Percentiles rank a stretch among this genome's conserved stretches.
phyloP scores from a whole-genome alignment of 306 rosid species.

The Trichosanthes truncata region DNA sequence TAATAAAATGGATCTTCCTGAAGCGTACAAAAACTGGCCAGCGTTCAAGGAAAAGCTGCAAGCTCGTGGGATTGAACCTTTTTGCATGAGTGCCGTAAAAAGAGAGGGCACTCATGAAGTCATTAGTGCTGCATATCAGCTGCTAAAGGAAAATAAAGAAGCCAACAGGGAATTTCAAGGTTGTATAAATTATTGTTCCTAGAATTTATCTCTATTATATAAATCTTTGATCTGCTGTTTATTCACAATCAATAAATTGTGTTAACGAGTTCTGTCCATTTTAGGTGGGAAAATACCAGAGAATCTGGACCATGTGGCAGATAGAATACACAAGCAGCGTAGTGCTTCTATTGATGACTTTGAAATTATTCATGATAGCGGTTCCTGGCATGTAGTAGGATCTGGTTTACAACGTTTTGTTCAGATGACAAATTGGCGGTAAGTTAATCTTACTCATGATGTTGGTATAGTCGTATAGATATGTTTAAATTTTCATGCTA shows the following conservation, averaged over 20 bases:
- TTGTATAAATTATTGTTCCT: constrained; percentile 8
- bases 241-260: neutral
- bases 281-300: constrained; percentile 36
- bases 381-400: constrained; percentile 77
- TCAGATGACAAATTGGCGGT: constrained; percentile 98
- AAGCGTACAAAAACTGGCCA: constrained; percentile 73
- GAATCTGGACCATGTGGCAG: constrained; percentile 64
- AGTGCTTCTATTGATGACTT: constrained; percentile 72
- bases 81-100: constrained; percentile 79
- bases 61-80: constrained; percentile 58
- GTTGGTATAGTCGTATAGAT: neutral
- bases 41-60: constrained; percentile 60
- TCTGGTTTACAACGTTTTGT: constrained; percentile 84
- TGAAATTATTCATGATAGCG: constrained; percentile 55
- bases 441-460: constrained; percentile 12
- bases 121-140: constrained; percentile 60
- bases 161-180: constrained; percentile 44
- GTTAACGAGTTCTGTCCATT: constrained; percentile 25
- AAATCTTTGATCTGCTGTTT: neutral
- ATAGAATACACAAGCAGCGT: constrained; percentile 51
- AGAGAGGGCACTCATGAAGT: constrained; percentile 75
- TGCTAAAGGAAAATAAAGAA: constrained; percentile 42
- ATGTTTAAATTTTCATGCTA: neutral
- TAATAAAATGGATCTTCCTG: constrained; percentile 98
- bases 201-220: neutral